Base-by-base conservation (phyloP, 768 basidiomycete species). In the Ramaria rubella region DNA sequence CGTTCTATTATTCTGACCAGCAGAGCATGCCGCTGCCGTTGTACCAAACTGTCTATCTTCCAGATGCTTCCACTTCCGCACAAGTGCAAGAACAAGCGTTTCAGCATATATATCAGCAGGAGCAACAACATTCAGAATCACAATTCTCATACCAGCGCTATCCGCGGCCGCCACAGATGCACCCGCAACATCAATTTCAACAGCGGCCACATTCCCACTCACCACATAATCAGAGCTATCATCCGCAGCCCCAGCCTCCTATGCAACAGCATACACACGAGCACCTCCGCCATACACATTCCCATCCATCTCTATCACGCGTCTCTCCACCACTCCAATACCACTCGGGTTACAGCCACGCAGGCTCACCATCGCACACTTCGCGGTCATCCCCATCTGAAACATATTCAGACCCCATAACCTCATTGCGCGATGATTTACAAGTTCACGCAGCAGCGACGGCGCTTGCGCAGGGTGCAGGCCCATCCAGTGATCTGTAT, bases 381-480 rank as follows among this genome's bases (percentile, higher is more conserved):
- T 23, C 50, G 14, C 36, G 29, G 29, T 52, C 58, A 8, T 46
- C 58, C 52, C 43, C 58, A 21, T 56, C 55, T 17, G 55, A 31
- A 17, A 30, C 23, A n/a, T 56, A 45, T 30, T 56, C 55, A 4
- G 55, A 56, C 44, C 55, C 55, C 27, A 24, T 46, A 1, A 30
- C 55, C 26, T 31, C 55, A 11, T 45, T 46, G 30, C 23, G 55
- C 14, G 45, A 49, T 30, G 55, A 56, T 5, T 71, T 75, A 27
- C 74, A 75, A 55, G 73, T 72, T 43, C 62, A 62, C 42, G 64
- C 67, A 40, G 58, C 63, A n/a, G 60, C 67, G 33, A 61, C 75
- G 26, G 69, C 73, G 14, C 64, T 65, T 38, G 55, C 72, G 55
- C 76, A 73, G 30, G 61, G 66, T 40, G 72, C 77, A n/a, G 78